These are phyloP conservation scores for Trypanosoma vivax DNA, from an alignment of 208 protist genomes.

Conservation along the genomic window DNA sequence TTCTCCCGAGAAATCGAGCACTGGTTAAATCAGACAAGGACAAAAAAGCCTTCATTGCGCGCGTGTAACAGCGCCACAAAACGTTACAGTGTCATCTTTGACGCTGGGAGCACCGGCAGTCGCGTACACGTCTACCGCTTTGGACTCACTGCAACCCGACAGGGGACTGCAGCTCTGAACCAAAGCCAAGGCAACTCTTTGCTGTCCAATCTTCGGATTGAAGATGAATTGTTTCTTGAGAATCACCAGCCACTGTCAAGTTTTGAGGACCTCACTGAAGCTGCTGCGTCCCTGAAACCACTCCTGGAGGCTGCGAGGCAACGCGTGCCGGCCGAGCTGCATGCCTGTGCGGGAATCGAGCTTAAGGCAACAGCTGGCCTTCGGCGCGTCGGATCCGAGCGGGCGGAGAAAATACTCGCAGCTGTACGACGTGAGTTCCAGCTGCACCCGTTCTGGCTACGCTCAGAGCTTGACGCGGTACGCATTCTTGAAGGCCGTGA, in stretches of 20 bases:
- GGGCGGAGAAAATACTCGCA: constrained; percentile 27
- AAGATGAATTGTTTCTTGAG: constrained; percentile 45
- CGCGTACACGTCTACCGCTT: constrained; percentile 82
- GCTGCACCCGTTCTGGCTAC: constrained; percentile 33
- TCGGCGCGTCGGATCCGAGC: constrained; percentile 35
- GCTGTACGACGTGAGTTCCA: constrained; percentile 23
- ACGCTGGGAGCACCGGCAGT: constrained; percentile 82
- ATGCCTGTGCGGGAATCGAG: constrained; percentile 46
- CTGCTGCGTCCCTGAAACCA: constrained; percentile 24
- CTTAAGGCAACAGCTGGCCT: constrained; percentile 72
- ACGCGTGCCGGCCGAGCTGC: constrained; percentile 30
- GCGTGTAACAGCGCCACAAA: neutral
- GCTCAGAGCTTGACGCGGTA: constrained; percentile 30
- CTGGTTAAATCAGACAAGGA: neutral
- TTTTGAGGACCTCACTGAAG: constrained; percentile 17
- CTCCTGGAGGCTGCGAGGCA: constrained; percentile 29
- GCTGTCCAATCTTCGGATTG: constrained; percentile 20
- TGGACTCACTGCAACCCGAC: constrained; percentile 5
- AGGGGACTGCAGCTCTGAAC: neutral
- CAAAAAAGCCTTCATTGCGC: neutral
- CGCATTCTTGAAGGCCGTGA: constrained; percentile 73
- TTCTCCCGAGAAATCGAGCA: neutral
- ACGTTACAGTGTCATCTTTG: constrained; percentile 77
- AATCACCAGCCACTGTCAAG: constrained; percentile 38
- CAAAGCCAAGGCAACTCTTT: neutral